Percentiles rank a stretch among this genome's conserved stretches.
phyloP scores from a whole-genome alignment of 495 filamentous ascomycete species.

The Tricharina praecox region DNA sequence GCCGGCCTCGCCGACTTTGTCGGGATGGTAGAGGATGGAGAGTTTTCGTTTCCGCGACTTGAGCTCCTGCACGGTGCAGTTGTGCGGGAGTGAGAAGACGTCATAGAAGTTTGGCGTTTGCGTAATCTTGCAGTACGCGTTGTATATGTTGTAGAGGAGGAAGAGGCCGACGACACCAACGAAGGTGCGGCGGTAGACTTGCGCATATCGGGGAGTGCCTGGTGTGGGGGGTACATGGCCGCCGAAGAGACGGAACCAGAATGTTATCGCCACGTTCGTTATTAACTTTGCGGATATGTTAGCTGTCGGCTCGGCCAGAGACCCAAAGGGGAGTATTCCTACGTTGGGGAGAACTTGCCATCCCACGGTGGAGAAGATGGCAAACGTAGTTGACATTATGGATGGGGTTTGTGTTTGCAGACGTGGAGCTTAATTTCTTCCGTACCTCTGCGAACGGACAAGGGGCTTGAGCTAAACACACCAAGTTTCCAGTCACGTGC shows the following conservation, averaged over 20 bases:
- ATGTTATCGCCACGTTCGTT: slow-evolving; percentile 56
- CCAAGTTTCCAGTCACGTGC: no score
- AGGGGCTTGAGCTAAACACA: no score
- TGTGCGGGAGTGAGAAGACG: slow-evolving; percentile 47
- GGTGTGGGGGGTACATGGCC: slow-evolving; percentile 68
- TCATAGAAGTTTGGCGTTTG: slow-evolving; percentile 58
- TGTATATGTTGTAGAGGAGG: slow-evolving; percentile 84
- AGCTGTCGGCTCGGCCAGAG: not conserved
- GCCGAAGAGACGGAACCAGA: slow-evolving; percentile 79
- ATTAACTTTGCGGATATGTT: slow-evolving; percentile 39
- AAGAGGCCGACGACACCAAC: slow-evolving; percentile 65
- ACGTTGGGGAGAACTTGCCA: slow-evolving; percentile 71
- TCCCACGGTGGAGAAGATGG: slow-evolving; percentile 55
- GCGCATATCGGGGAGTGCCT: slow-evolving; percentile 46
- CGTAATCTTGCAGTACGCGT: slow-evolving; percentile 67
- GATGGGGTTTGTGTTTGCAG: not conserved
- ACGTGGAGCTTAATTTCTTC: no score
- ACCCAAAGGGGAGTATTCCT: slow-evolving; percentile 28
- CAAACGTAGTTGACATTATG: slow-evolving; percentile 13
- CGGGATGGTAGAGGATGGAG: slow-evolving; percentile 72
- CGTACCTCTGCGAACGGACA: no score
- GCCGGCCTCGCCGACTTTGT: slow-evolving; percentile 48
- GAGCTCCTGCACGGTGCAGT: slow-evolving; percentile 55
- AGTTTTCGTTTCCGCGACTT: slow-evolving; percentile 75
- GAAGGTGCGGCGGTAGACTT: slow-evolving; percentile 65